These are phyloP conservation scores for Tetraselmis chui DNA, from an alignment of 139 green algal species.

Conservation along the genomic window DNA sequence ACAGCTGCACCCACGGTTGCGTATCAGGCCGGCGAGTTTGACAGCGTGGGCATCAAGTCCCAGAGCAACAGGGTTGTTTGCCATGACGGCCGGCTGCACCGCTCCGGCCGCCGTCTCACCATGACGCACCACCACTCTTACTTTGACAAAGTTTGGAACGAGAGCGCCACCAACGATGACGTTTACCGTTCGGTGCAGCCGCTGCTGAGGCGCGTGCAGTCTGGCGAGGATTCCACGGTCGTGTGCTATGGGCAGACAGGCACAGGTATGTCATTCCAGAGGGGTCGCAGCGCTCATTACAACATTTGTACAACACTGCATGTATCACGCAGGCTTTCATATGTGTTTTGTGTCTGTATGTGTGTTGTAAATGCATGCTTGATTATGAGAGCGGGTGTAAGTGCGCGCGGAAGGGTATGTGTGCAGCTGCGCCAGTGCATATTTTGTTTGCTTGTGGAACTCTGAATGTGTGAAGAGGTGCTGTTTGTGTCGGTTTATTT, in stretches of 20 bases:
- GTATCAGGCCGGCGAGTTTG: neutral
- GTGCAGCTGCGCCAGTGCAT: too few species aligned
- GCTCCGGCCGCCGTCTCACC: neutral
- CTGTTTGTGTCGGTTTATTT: too few species aligned
- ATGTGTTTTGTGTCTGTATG: too few species aligned
- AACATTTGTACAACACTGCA: too few species aligned
- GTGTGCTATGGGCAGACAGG: neutral
- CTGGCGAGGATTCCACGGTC: neutral
- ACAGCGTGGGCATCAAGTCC: neutral
- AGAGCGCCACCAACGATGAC: neutral
- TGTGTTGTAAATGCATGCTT: too few species aligned
- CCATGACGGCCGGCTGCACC: constrained; percentile 1
- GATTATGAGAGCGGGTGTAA: too few species aligned
- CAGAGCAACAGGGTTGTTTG: neutral
- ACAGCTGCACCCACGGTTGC: too few species aligned
- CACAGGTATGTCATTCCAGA: neutral
- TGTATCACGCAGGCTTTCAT: too few species aligned
- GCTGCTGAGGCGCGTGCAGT: neutral
- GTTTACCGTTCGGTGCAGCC: neutral
- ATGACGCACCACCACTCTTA: constrained; percentile 1
- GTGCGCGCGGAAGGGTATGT: too few species aligned
- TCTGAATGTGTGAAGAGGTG: too few species aligned
- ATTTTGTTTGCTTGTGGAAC: too few species aligned
- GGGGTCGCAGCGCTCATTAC: too few species aligned
- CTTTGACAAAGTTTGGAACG: neutral